These are phyloP conservation scores for Schwanniomyces pseudopolymorphus DNA, from an alignment of 805 yeast species.

Conservation along the genomic window DNA sequence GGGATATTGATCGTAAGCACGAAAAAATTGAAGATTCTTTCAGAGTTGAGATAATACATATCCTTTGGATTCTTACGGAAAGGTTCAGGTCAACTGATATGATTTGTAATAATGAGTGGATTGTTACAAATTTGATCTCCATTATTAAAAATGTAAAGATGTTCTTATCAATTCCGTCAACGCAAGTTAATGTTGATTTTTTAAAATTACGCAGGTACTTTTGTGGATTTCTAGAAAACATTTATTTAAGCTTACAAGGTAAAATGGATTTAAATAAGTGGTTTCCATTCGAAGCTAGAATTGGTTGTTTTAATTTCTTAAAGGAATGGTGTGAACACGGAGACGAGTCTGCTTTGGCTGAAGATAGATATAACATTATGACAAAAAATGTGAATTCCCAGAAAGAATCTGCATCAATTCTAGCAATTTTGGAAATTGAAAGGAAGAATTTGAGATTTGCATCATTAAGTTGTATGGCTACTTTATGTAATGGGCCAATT, in stretches of 20 bases:
- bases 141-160: conserved; percentile 62
- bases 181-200: conserved; percentile 66
- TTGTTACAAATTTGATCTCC: conserved; percentile 59
- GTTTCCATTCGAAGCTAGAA: conserved; percentile 85
- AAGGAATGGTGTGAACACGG: conserved; percentile 97
- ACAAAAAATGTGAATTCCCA: conserved; percentile 40
- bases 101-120: conserved; percentile 65
- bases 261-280: conserved; percentile 44
- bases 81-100: conserved; percentile 50
- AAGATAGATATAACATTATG: conserved; percentile 64
- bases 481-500: conserved; percentile 73
- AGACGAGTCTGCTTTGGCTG: conserved; percentile 55
- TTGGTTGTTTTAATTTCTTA: conserved; percentile 75
- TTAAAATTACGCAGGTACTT: conserved; percentile 81
- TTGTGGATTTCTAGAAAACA: conserved; percentile 75
- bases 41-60: conserved; percentile 76
- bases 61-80: conserved; percentile 66
- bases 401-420: conserved; percentile 49
- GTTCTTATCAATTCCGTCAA: conserved; percentile 53
- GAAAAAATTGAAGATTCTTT: conserved; percentile 42
- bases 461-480: conserved; percentile 81
- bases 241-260: conserved; percentile 56
- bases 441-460: conserved; percentile 66
- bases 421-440: conserved; percentile 80
- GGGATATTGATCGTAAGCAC: conserved; percentile 39